Base-by-base conservation (phyloP, 2,329 filamentous ascomycete species). In the Fusarium brachygibbosum region DNA sequence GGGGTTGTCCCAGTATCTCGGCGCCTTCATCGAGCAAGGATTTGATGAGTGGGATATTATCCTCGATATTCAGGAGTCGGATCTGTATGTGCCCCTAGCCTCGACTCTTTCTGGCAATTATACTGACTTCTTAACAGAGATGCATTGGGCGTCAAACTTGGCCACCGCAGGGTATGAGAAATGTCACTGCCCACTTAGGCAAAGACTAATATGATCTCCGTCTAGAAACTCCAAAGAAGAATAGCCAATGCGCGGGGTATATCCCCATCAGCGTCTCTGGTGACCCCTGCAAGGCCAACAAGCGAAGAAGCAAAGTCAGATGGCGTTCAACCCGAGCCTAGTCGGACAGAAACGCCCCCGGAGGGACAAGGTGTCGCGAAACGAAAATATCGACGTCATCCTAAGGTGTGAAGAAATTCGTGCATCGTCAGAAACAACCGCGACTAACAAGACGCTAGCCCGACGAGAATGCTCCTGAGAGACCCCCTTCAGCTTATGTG, bases 31-130 rank as follows among this genome's bases (percentile, higher is more conserved):
- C 42, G 88, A 92, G 54, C 92, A 95, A 79, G 93, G 93, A 5
- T 96, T 96, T 78, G 93, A 96, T 78, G 89, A 90, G 13, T 95
- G 93, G 93, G 91, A 93, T 34, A 94, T 90, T 1, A 90, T 95
- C 57, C 83, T 94, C 51, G 92, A 95, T 76, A 94, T 96, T 55
- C 93, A 92, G 64, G 93, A 95, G 79, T 92, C 91, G 25, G 93
- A 96, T 75, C 84, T 96, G 91, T 93, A 79, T 77, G 89, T 81
- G 76, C 14, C 45, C 28, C 34, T 16, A 12, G 17, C 7, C 9
- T 32, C 8, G 11, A 17, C 21, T 14, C 6, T 4, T 32, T 29
- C 11, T 37, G 21, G 17, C 45, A 35, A 41, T 40, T 44, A 38
- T 53, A 35, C 73, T 78, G 53, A 78, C 63, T 48, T n/a, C 29